phyloP scores from a whole-genome alignment of 2,329 filamentous ascomycete genomes.

The Colletotrichum cuscutae region DNA sequence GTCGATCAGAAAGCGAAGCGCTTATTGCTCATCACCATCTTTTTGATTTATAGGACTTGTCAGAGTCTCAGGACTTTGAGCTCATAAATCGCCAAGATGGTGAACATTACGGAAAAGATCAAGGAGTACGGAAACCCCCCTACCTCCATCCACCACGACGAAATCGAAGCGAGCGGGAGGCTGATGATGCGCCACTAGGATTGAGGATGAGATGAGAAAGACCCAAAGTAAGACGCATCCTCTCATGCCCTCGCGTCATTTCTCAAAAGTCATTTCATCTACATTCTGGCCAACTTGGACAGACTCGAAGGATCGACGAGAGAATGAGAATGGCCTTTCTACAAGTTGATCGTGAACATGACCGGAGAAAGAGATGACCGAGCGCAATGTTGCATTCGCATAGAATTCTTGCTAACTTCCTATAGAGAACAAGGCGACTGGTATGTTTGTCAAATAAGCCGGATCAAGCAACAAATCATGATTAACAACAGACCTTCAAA shows the following conservation, averaged over 20 bases:
- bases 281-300: neutral
- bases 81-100: slow-evolving; percentile 71
- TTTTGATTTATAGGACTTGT: slow-evolving; percentile 2
- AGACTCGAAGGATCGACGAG: neutral
- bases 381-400: neutral
- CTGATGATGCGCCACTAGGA: slow-evolving; percentile 67
- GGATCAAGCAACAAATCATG: neutral
- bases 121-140: slow-evolving; percentile 79
- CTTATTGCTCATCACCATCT: neutral
- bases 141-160: neutral
- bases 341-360: neutral
- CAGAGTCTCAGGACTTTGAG: slow-evolving; percentile 20
- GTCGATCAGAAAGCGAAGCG: slow-evolving; percentile 9
- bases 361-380: neutral
- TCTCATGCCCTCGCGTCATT: accelerated
- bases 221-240: slow-evolving; percentile 82
- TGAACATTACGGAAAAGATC: slow-evolving; percentile 99
- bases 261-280: neutral
- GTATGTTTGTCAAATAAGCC: slow-evolving; percentile 62
- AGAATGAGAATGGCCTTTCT: neutral
- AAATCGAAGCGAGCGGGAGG: neutral
- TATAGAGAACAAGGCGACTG: slow-evolving; percentile 97
- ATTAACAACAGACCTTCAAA: slow-evolving; percentile 48
- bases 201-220: slow-evolving; percentile 99
- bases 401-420: slow-evolving; percentile 41